Conservation (phyloP, 345 rosid species). For the Iberis pinnata region DNA sequence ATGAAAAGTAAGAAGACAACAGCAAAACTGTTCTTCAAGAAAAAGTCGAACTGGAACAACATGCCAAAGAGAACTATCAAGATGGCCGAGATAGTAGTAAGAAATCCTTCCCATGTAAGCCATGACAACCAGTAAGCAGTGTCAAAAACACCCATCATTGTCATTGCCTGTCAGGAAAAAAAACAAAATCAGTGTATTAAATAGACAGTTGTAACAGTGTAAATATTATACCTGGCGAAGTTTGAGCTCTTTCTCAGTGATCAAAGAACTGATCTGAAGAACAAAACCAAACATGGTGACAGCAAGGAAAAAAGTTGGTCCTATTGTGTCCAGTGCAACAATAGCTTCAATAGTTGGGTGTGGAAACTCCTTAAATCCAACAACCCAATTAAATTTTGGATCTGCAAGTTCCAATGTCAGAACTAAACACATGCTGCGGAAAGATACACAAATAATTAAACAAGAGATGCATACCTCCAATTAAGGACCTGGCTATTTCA, state of each 20-base stretch:
- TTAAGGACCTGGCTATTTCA: constrained; percentile 71
- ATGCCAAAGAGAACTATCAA: constrained; percentile 72
- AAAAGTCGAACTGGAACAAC: constrained; percentile 84
- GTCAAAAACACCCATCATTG: constrained; percentile 76
- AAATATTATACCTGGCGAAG: constrained; percentile 99
- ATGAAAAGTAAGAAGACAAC: constrained; percentile 64
- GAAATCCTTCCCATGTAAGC: constrained; percentile 78
- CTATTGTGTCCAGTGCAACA: constrained; percentile 37
- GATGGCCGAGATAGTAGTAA: constrained; percentile 60
- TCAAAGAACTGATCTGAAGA: constrained; percentile 61
- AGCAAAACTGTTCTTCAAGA: constrained; percentile 69
- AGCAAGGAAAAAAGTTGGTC: constrained; percentile 84
- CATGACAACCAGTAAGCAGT: constrained; percentile 86
- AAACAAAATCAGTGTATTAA: too few relatives aligned
- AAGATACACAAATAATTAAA: too few relatives aligned
- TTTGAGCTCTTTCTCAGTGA: constrained; percentile 81
- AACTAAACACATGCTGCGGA: constrained; percentile 2
- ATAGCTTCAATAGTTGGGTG: constrained; percentile 44
- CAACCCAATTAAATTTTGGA: constrained; percentile 59
- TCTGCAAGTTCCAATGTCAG: constrained; percentile 40
- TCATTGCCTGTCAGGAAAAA: constrained; percentile 93
- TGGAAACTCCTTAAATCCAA: constrained; percentile 69
- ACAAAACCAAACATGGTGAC: constrained; percentile 86
- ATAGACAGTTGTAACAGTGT: too few relatives aligned
- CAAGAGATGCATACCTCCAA: too few relatives aligned